Evolutionary conservation across 2,329 filamentous ascomycete species (phyloP).

Genomic region (Clonostachys sp.): DNA sequence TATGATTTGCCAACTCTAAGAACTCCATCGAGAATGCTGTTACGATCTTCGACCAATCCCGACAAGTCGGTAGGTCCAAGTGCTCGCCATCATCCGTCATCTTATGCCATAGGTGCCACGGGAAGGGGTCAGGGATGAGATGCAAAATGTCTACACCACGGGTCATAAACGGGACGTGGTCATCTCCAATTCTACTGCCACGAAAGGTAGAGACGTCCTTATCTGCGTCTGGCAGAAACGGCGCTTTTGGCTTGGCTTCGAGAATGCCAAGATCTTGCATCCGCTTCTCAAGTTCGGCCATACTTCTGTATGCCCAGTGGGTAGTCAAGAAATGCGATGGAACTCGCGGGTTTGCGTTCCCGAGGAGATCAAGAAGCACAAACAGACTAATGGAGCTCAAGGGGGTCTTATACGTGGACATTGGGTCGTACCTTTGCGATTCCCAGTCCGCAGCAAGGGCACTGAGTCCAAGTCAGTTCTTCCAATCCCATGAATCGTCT

Average conservation of each 20-base stretch:
- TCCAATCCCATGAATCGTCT: neutral
- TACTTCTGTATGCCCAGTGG: constrained; percentile 84
- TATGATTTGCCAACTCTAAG: constrained; percentile 64
- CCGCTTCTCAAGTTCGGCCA: constrained; percentile 71
- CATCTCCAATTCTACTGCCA: constrained; percentile 64
- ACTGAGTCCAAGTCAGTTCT: constrained; percentile 15
- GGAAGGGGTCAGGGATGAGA: constrained; percentile 81
- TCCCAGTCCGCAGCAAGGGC: constrained; percentile 84
- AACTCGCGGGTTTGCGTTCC: constrained; percentile 61
- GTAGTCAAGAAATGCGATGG: constrained; percentile 87
- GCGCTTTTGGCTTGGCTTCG: constrained; percentile 44
- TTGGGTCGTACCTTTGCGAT: constrained; percentile 57
- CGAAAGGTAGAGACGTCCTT: constrained; percentile 46
- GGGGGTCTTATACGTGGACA: constrained; percentile 70
- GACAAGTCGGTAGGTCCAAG: constrained; percentile 71
- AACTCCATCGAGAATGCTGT: constrained; percentile 86
- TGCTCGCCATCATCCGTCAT: constrained; percentile 80
- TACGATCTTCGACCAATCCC: constrained; percentile 84
- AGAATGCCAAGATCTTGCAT: constrained; percentile 64
- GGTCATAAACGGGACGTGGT: constrained; percentile 86
- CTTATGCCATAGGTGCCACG: constrained; percentile 73
- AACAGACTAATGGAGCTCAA: constrained; percentile 82
- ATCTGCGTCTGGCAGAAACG: constrained; percentile 62
- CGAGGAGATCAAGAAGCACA: constrained; percentile 86
- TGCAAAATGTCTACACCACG: constrained; percentile 87